Evolutionary conservation across 768 basidiomycete genomes (phyloP).

Genomic region (Trametopsis cervina): DNA sequence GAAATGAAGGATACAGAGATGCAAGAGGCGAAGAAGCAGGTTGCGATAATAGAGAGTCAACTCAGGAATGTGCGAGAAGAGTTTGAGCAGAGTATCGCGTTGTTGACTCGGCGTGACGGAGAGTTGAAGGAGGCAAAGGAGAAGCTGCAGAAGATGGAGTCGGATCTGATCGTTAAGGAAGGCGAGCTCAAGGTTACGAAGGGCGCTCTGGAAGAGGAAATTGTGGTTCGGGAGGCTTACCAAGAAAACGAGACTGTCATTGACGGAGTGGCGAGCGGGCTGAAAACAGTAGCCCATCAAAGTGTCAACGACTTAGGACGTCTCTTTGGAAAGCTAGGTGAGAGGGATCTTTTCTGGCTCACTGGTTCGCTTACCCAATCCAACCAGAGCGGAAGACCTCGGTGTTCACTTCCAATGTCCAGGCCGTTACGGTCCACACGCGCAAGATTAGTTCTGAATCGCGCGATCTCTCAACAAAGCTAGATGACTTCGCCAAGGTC

Average conservation of each 20-base stretch:
- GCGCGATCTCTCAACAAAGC: constrained; percentile 44
- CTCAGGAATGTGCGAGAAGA: constrained; percentile 77
- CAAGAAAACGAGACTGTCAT: constrained; percentile 65
- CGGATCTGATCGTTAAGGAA: constrained; percentile 45
- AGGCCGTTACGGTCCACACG: constrained; percentile 56
- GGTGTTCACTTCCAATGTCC: constrained; percentile 57
- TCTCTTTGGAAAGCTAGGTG: constrained; percentile 82
- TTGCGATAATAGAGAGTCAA: constrained; percentile 78
- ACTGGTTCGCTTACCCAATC: constrained; percentile 9
- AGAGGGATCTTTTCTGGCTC: constrained; percentile 14
- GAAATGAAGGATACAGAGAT: constrained; percentile 71
- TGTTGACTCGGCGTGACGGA: constrained; percentile 67
- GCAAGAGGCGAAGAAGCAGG: constrained; percentile 76
- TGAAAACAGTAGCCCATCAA: constrained; percentile 62
- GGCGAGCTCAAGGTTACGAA: constrained; percentile 53
- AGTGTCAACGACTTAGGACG: constrained; percentile 62
- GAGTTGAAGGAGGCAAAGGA: constrained; percentile 63
- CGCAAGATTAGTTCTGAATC: constrained; percentile 49
- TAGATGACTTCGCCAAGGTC: constrained; percentile 55
- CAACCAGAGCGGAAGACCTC: constrained; percentile 64
- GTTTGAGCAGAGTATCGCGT: constrained; percentile 81
- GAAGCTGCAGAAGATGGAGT: constrained; percentile 45
- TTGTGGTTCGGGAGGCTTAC: constrained; percentile 69
- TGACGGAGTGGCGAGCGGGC: constrained; percentile 62
- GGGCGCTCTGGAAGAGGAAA: constrained; percentile 69